These are phyloP conservation scores for Aspergillus sp. DNA, from an alignment of 2,329 filamentous ascomycete genomes.

Conservation along the genomic window DNA sequence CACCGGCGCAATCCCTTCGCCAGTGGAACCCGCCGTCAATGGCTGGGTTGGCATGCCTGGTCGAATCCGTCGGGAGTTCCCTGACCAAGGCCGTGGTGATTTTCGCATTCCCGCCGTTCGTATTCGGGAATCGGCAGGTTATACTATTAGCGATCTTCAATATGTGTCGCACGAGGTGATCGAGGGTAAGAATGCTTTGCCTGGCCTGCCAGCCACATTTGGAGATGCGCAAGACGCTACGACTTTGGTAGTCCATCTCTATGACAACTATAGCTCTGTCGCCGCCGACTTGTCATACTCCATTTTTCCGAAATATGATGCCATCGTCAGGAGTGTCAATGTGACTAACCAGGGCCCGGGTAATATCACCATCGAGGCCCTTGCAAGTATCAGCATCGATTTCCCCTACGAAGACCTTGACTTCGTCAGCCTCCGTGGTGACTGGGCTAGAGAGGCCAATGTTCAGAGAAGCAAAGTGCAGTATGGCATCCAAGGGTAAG, in stretches of 20 bases:
- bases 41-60: constrained; percentile 59
- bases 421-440: constrained; percentile 63
- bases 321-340: constrained; percentile 62
- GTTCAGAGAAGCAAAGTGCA: constrained; percentile 58
- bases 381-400: constrained; percentile 64
- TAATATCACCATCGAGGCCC: constrained; percentile 56
- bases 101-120: constrained; percentile 63
- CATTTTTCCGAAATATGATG: constrained; percentile 63
- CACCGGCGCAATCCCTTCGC: constrained; percentile 54
- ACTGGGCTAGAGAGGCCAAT: constrained; percentile 63
- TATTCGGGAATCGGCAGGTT: constrained; percentile 60
- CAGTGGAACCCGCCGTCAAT: constrained; percentile 35
- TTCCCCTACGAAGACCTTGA: constrained; percentile 62
- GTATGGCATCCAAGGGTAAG: constrained; percentile 58
- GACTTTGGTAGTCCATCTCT: constrained; percentile 60
- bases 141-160: constrained; percentile 60
- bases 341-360: constrained; percentile 60
- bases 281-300: constrained; percentile 64
- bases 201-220: constrained; percentile 62
- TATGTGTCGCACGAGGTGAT: constrained; percentile 61
- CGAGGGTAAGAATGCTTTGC: constrained; percentile 58
- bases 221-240: constrained; percentile 58
- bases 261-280: constrained; percentile 61
- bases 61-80: constrained; percentile 62
- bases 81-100: constrained; percentile 65